Percentiles rank a stretch among this genome's conserved stretches.
phyloP scores from a whole-genome alignment of 257 asterid genomes.

The Rehmannia glutinosa region DNA sequence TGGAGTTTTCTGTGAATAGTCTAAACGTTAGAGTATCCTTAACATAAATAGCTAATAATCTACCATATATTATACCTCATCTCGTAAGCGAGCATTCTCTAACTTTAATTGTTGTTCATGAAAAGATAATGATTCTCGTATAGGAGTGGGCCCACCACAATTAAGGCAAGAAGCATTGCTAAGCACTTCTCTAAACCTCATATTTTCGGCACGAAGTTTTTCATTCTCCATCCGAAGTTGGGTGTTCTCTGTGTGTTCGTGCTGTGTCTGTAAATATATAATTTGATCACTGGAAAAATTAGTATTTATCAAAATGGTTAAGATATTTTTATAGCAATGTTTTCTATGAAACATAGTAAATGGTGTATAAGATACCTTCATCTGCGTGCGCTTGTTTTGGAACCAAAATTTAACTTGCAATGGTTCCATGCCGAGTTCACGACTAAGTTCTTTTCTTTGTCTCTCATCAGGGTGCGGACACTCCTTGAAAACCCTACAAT shows the following conservation, averaged over 20 bases:
- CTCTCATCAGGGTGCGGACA: constrained; percentile 38
- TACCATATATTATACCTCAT: constrained; percentile 28
- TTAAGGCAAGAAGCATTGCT: constrained; percentile 29
- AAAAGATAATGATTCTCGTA: constrained; percentile 33
- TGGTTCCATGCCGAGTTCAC: constrained; percentile 32
- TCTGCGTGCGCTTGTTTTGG: constrained; percentile 40
- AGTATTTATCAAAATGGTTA: background rate
- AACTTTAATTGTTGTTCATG: constrained; percentile 31
- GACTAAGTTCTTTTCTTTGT: constrained; percentile 27
- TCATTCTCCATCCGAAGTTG: constrained; percentile 31
- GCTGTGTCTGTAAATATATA: constrained; percentile 14
- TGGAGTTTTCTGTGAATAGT: too few species aligned
- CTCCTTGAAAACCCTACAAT: constrained; percentile 30
- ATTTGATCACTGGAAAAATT: background rate
- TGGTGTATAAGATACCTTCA: constrained; percentile 13
- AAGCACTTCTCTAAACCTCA: constrained; percentile 31
- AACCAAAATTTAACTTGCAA: constrained; percentile 50
- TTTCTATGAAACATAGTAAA: background rate
- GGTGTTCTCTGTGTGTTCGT: constrained; percentile 28
- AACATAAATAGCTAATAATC: background rate
- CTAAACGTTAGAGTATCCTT: too few species aligned
- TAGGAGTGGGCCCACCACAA: constrained; percentile 36
- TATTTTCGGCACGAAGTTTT: constrained; percentile 32
- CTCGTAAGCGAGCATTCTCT: constrained; percentile 31
- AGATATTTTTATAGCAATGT: background rate